Evolutionary conservation across 768 basidiomycete genomes (phyloP), one percentile per base, ranked within the genome.

Genomic region (Tubosaeta brunneosetosa): DNA sequence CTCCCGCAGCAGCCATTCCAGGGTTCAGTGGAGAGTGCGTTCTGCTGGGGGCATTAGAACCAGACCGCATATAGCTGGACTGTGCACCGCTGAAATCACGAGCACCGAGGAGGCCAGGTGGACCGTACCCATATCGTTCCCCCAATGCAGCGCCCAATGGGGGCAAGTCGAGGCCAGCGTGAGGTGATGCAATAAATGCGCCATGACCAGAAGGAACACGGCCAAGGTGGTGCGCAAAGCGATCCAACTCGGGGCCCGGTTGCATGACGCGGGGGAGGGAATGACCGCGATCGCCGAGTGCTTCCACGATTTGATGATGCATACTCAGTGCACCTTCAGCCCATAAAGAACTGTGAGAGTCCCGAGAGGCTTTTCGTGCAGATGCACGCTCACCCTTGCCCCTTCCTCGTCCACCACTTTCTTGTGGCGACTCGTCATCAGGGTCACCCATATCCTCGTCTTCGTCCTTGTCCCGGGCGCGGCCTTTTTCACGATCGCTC

Each of bases 1-100:
- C 67, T 25, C 69, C 67, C 42, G 67, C 69, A 50, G 65, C 61
- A 0, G 42, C 42, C 33, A 72, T 64, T 51, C 74, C 76, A 57
- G 78, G 82, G 48, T 78, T 79, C 61, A 83, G 66, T 44, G 86
- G 86, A 42, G 86, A 86, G 65, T 88, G 86, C 47, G 85, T 84
- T 60, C 85, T 73, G 67, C 84, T 88, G 6, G 86, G 86, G 25
- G 81, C 82, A 56, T 79, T 76, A 44, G 81, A 84, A 51, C 82
- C 76, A 22, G 84, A 80, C 60, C 85, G 77, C 58, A 84, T 72
- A 67, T 85, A 86, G 65, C 81, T 79, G 47, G 78, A 72, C 42
- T 73, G 73, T 53, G 76, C 73, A 57, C 68, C 73, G 49, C 70
- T 52, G 51, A 66, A 72, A 56, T 70, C 67, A 50, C 66, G 68